Conservation (phyloP, 257 asterid genomes). For the Petunia secreta region DNA sequence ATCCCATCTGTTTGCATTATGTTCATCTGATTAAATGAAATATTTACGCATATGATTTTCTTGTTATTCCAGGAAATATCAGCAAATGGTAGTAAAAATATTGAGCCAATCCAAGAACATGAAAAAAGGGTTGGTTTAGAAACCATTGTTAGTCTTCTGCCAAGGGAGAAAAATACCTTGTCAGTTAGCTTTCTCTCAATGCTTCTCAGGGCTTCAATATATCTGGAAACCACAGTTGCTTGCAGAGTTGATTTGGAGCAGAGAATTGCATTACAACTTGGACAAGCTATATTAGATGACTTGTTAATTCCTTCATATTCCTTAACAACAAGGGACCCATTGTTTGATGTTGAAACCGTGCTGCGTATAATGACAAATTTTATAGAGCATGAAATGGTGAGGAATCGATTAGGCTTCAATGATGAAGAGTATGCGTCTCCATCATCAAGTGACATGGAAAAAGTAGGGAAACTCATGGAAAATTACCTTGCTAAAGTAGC, state of each 20-base stretch:
- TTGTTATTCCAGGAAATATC: slow-evolving; percentile 58
- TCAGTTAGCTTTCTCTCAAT: slow-evolving; percentile 80
- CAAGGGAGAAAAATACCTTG: slow-evolving; percentile 67
- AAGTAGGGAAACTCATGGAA: slow-evolving; percentile 69
- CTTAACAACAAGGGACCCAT: slow-evolving; percentile 56
- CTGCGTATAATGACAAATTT: slow-evolving; percentile 62
- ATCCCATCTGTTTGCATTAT: slow-evolving; percentile 28
- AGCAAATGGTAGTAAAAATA: slow-evolving; percentile 69
- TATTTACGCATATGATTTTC: background rate
- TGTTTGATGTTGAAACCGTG: slow-evolving; percentile 74
- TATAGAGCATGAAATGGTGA: slow-evolving; percentile 59
- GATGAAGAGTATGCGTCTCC: slow-evolving; percentile 47
- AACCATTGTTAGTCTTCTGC: slow-evolving; percentile 82
- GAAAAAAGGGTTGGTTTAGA: slow-evolving; percentile 78
- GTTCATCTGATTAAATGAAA: background rate
- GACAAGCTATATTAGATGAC: slow-evolving; percentile 77
- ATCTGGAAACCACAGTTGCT: slow-evolving; percentile 78
- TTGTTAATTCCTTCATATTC: slow-evolving; percentile 71
- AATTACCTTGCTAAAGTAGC: slow-evolving; percentile 67
- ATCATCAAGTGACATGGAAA: slow-evolving; percentile 46
- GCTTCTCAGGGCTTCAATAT: slow-evolving; percentile 82
- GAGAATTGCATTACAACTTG: slow-evolving; percentile 71
- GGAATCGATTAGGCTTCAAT: slow-evolving; percentile 28
- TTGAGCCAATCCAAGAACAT: slow-evolving; percentile 63
- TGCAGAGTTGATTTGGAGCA: slow-evolving; percentile 86